phyloP scores from a whole-genome alignment of 257 asterid genomes.

The Cordia subcordata region DNA sequence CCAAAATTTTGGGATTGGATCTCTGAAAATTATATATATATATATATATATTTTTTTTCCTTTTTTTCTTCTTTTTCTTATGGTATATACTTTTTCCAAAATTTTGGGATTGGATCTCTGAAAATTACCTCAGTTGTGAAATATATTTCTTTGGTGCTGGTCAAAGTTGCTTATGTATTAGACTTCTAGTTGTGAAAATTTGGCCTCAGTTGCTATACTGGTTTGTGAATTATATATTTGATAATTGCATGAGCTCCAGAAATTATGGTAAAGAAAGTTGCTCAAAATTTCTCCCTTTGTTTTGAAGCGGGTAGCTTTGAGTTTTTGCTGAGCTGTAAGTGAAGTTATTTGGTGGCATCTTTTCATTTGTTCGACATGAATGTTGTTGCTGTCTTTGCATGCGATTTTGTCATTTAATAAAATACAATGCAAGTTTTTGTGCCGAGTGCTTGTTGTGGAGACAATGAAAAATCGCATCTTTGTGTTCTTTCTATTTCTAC shows the following conservation, averaged over 20 bases:
- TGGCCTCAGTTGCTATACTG: background rate
- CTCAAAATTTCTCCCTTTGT: background rate
- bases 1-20: background rate
- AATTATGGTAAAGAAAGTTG: background rate
- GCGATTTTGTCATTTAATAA: too few species aligned
- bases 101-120: background rate
- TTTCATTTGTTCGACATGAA: too few species aligned
- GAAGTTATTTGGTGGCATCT: too few species aligned
- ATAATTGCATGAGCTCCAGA: background rate
- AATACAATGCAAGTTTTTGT: too few species aligned
- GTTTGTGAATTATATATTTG: background rate
- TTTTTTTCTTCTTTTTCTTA: background rate
- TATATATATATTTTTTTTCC: too few species aligned
- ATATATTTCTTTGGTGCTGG: too few species aligned
- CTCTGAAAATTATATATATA: background rate
- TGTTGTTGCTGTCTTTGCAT: too few species aligned
- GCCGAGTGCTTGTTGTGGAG: too few species aligned
- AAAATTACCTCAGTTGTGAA: background rate
- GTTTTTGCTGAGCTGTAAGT: too few species aligned
- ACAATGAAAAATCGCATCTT: too few species aligned
- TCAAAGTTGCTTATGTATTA: slow-evolving; percentile 1
- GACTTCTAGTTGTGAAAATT: background rate
- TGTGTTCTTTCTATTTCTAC: too few species aligned
- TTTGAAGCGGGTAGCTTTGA: too few species aligned
- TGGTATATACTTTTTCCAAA: background rate